A percentile compares a stretch with the other conserved stretches of the same genome.
phyloP scores from a whole-genome alignment of 805 yeast genomes.

The Millerozyma acaciae region DNA sequence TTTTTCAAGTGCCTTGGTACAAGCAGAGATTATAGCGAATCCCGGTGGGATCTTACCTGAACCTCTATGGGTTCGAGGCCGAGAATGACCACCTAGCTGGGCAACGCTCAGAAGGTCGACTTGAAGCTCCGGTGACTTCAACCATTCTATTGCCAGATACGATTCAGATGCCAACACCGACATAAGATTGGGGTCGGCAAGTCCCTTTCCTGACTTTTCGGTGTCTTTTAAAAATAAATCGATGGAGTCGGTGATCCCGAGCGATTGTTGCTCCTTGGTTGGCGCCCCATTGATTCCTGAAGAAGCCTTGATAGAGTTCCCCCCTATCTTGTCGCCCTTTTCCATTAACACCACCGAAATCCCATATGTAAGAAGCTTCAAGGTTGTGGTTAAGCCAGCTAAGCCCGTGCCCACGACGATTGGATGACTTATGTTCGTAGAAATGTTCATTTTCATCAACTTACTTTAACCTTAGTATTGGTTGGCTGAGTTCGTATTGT shows the following conservation, averaged over 20 bases:
- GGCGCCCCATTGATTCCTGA: conserved; percentile 53
- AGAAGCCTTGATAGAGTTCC: conserved; percentile 59
- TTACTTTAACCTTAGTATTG: too few species aligned
- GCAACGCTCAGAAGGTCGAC: conserved; percentile 30
- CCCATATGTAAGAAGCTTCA: conserved; percentile 33
- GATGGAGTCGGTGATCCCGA: conserved; percentile 19
- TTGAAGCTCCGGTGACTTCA: conserved; percentile 17
- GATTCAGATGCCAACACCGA: conserved; percentile 22
- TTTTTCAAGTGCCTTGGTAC: conserved; percentile 34
- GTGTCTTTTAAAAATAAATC: conserved; percentile 28
- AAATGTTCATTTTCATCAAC: too few species aligned
- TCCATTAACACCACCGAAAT: conserved; percentile 46
- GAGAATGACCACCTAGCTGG: conserved; percentile 39
- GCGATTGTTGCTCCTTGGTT: conserved; percentile 21
- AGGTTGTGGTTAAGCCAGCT: conserved; percentile 49
- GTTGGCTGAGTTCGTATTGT: too few species aligned
- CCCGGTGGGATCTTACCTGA: conserved; percentile 53
- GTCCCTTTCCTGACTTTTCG: conserved; percentile 28
- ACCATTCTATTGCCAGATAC: conserved; percentile 31
- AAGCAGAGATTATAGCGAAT: conserved; percentile 48
- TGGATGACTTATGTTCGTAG: too few species aligned
- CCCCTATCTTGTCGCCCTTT: conserved; percentile 48
- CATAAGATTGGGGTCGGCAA: conserved; percentile 23
- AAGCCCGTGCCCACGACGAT: conserved; percentile 54
- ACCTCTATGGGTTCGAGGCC: conserved; percentile 39